Evolutionary conservation across 371 early-diverging fungal genomes (phyloP), one percentile per base, ranked within the genome.

Genomic region (Gilbertella persicaria): DNA sequence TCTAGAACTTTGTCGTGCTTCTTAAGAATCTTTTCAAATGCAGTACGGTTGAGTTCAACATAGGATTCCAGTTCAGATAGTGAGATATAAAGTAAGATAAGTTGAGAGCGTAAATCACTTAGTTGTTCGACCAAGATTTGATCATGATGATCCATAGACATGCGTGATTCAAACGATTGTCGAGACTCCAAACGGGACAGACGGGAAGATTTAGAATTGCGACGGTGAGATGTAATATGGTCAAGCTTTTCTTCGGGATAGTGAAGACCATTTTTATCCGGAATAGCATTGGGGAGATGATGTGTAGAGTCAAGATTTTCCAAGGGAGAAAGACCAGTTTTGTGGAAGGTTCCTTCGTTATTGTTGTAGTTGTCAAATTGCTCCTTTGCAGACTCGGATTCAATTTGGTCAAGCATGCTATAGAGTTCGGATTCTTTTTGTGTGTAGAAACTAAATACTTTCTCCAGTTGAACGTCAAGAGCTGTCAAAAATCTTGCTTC

Each of bases 1-100:
- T 78, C 76, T 13, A 89, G 79, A 5, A 91, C 89, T 72, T 97
- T 98, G 77, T 98, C 98, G 61, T 89, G 92, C 72, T 98, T 97
- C 68, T 97, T 97, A n/a, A 98, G 73, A 60, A 97, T 92, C 73
- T 96, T 99, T 64, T 86, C 78, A 69, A 99, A 97, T 4, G 97
- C 97, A 1, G 90, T 95, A 41, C 84, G 78, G 79, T 99, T 98
- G 40, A 97, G 78, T 49, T 93, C 87, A 20, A 88, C 87, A 61
- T 89, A 99, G 21, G 93, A 85, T 42, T 91, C 85, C 9, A 97
- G 82, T 55, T 95, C 95, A 26, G 85, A 85, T 3, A 96, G 71
- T 45, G 82, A 73, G 29, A 93, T 87, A 60, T 87, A 93, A 40
- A 91, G 71, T 39, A 88, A 77, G 51, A 84, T 73, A 16, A 69